These are phyloP conservation scores for Aspergillus tamarii DNA, from an alignment of 2,329 filamentous ascomycete species.

Conservation along the genomic window DNA sequence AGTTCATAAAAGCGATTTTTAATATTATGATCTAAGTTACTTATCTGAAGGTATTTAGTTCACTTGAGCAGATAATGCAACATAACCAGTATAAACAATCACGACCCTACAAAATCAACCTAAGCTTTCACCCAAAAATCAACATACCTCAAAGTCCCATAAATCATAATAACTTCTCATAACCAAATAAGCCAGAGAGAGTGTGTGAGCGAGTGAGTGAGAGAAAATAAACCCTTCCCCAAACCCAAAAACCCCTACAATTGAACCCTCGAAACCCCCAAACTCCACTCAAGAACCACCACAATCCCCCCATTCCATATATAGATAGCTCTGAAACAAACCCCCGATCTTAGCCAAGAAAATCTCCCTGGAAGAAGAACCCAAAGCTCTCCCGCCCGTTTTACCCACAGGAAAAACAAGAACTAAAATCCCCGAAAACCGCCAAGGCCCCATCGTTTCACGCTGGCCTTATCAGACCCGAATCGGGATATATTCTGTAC, in stretches of 20 bases:
- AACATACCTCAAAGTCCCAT: neutral
- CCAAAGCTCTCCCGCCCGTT: neutral
- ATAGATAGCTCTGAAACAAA: slow-evolving; percentile 1
- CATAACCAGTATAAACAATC: neutral
- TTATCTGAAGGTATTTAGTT: too few species aligned
- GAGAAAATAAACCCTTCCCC: neutral
- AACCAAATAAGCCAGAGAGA: neutral
- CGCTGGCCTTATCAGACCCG: neutral
- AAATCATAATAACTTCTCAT: neutral
- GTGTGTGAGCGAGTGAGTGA: too few species aligned
- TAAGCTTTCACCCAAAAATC: neutral
- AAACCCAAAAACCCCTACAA: neutral
- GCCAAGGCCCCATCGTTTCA: neutral
- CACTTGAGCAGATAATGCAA: neutral
- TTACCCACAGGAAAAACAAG: neutral
- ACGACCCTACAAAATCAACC: neutral
- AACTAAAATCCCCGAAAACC: neutral
- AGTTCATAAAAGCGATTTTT: neutral
- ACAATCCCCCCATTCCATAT: neutral
- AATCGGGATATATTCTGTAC: neutral
- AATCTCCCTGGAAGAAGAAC: neutral
- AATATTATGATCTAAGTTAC: too few species aligned
- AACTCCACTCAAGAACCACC: neutral
- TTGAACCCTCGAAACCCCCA: neutral
- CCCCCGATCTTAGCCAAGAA: neutral